Evolutionary conservation across 208 protist genomes (phyloP), one percentile per base, ranked within the genome.

Genomic region (Angomonas desouzai): DNA sequence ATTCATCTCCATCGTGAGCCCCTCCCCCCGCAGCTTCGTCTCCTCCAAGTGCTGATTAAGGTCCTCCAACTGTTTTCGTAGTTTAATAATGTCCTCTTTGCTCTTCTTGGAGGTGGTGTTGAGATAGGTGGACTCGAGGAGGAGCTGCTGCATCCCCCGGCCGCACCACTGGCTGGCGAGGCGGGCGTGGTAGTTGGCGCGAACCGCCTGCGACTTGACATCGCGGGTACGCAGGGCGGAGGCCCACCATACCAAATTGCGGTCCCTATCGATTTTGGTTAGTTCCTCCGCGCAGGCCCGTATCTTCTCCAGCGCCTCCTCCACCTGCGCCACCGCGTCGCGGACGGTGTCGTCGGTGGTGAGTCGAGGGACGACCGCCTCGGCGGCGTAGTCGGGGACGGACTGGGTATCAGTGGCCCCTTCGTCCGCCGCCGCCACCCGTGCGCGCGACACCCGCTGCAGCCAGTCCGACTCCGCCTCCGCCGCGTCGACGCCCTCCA

Each of bases 111-210:
- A 81, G 55, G 76, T 43, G 13, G 69, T 65, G 68, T 91, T 91
- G 32, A 88, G 74, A 25, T 67, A 59, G 0, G 76, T 74, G 23
- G 76, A 69, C 49, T 84, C 70, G 13, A 91, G 55, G 25, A 91
- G 75, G 49, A 94, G 74, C 45, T 87, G 83, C 51, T 89, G 76
- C 1, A 74, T 72, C 7, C 74, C 68, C 1, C 84, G 74, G 48
- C 72, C 49, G 28, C 61, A 72, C 84, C 82, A 88, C 40, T 29
- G 64, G 13, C 82, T 32, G 9, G 77, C 77, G 9, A 58, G 45
- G 3, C 77, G 77, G 0, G 79, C 78, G 67, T 94, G 87, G 59
- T 90, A 94, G 70, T 86, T 88, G 0, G 69, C 72, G 7, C 87
- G 82, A 11, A 89, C 76, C 2, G 72, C 67, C 38, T 55, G 22